These are phyloP conservation scores for Coemansia sp. DNA, from an alignment of 192 early-diverging fungal genomes.

Conservation along the genomic window DNA sequence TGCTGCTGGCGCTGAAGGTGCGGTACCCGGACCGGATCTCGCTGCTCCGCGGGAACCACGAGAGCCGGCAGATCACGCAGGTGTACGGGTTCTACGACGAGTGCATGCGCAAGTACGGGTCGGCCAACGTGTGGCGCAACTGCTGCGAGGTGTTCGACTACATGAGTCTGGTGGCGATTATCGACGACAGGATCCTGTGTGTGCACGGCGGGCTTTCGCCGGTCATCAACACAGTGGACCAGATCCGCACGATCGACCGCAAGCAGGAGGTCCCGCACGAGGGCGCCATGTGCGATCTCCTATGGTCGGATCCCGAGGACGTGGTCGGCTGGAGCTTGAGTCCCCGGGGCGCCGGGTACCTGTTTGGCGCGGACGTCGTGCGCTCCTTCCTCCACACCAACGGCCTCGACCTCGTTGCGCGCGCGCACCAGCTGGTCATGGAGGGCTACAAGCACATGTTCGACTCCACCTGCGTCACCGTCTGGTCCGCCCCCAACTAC, in stretches of 20 bases:
- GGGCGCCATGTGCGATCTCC: slow-evolving; percentile 95
- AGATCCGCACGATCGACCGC: slow-evolving; percentile 91
- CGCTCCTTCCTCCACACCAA: slow-evolving; percentile 81
- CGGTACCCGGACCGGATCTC: slow-evolving; percentile 93
- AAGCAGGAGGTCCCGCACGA: slow-evolving; percentile 98
- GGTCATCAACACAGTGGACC: slow-evolving; percentile 89
- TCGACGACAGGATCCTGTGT: slow-evolving; percentile 93
- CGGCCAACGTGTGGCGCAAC: slow-evolving; percentile 94
- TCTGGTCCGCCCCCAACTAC: slow-evolving; percentile 99
- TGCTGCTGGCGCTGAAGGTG: slow-evolving; percentile 90
- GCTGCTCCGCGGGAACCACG: slow-evolving; percentile 92
- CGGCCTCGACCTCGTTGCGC: slow-evolving; percentile 82
- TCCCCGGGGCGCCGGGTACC: slow-evolving; percentile 96
- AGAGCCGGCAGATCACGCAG: slow-evolving; percentile 93
- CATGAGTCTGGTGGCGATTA: slow-evolving; percentile 88
- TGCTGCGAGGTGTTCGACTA: slow-evolving; percentile 99
- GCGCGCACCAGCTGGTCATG: slow-evolving; percentile 97
- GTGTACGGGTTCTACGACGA: slow-evolving; percentile 99
- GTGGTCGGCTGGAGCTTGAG: slow-evolving; percentile 91
- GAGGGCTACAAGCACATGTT: slow-evolving; percentile 98
- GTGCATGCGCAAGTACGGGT: slow-evolving; percentile 94
- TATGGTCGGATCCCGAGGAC: slow-evolving; percentile 98
- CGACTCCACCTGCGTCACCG: slow-evolving; percentile 92
- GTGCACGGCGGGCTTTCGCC: slow-evolving; percentile 95
- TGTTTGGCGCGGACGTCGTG: slow-evolving; percentile 94